These are phyloP conservation scores for Vaccinium corymbosum DNA, from an alignment of 148 eudicot genomes.

Conservation along the genomic window DNA sequence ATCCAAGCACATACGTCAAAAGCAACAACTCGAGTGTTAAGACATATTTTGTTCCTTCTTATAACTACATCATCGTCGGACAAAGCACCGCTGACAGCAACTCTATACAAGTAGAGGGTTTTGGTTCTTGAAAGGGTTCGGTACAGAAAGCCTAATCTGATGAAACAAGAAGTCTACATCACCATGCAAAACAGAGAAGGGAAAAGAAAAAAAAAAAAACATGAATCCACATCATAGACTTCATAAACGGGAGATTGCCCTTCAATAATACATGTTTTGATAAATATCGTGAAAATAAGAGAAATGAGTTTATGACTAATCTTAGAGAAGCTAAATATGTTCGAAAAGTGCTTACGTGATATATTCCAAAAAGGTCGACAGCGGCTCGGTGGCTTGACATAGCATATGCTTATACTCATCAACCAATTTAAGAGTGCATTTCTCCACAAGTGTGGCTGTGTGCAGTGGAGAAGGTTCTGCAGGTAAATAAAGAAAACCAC, in stretches of 20 bases:
- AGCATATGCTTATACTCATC: conserved; percentile 95
- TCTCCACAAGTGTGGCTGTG: conserved; percentile 94
- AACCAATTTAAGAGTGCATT: conserved; percentile 89
- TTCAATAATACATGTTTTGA: neutral
- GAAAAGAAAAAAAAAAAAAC: no score
- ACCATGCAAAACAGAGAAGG: neutral
- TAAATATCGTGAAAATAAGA: neutral
- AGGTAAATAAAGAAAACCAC: conserved; percentile 13
- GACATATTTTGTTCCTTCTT: no score
- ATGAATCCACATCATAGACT: neutral
- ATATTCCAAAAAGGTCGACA: conserved; percentile 88
- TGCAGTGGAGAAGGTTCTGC: conserved; percentile 96
- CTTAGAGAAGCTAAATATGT: neutral
- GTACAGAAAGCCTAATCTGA: neutral
- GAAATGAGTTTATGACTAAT: no score
- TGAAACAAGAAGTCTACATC: neutral
- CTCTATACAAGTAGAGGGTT: no score
- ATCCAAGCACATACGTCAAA: neutral
- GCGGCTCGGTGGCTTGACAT: conserved; percentile 91
- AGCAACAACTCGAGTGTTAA: no score
- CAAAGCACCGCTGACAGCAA: no score
- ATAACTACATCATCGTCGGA: no score
- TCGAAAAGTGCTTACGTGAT: conserved; percentile 55
- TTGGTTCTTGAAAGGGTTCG: neutral
- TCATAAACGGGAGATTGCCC: neutral